Evolutionary conservation across 2,329 filamentous ascomycete species (phyloP).

Genomic region (Dothiorella sarmentorum): DNA sequence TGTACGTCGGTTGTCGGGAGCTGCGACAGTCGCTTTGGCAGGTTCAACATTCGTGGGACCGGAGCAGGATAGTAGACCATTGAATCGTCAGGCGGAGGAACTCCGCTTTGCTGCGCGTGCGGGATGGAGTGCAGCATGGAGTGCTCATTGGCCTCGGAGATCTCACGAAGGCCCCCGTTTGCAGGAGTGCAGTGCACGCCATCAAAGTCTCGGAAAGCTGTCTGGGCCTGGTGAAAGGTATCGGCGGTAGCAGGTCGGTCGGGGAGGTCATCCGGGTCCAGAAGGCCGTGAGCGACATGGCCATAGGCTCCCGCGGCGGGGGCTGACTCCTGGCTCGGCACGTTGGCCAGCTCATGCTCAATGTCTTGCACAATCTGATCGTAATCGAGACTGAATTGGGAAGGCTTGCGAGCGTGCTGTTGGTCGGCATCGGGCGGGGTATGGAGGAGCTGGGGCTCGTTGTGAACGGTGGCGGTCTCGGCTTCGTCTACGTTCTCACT

Average conservation of each 20-base stretch:
- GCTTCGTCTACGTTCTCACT: constrained; percentile 27
- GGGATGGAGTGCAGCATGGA: constrained; percentile 46
- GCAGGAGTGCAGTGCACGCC: constrained; percentile 68
- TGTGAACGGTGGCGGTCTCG: constrained; percentile 10
- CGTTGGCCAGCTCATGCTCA: constrained; percentile 24
- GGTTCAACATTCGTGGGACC: constrained; percentile 87
- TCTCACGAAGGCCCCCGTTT: constrained; percentile 3
- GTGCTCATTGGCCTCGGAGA: constrained; percentile 28
- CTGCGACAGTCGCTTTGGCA: constrained; percentile 83
- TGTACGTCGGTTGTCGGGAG: constrained; percentile 61
- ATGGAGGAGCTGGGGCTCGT: constrained; percentile 2
- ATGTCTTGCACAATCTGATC: constrained; percentile 36
- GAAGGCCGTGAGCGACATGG: constrained; percentile 5
- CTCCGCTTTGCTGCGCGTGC: constrained; percentile 24
- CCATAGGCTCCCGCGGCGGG: not conserved
- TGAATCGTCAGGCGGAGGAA: constrained; percentile 62
- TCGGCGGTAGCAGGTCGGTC: constrained; percentile 53
- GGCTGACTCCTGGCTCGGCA: constrained; percentile 16
- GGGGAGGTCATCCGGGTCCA: constrained; percentile 24
- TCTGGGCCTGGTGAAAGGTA: constrained; percentile 63
- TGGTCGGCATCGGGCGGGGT: not conserved
- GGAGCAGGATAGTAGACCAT: constrained; percentile 97
- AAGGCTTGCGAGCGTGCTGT: constrained; percentile 11
- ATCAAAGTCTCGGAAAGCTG: constrained; percentile 76
- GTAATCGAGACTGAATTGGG: constrained; percentile 33